These are phyloP conservation scores for Podaxis sp. DNA, from an alignment of 768 basidiomycete species.

Conservation along the genomic window DNA sequence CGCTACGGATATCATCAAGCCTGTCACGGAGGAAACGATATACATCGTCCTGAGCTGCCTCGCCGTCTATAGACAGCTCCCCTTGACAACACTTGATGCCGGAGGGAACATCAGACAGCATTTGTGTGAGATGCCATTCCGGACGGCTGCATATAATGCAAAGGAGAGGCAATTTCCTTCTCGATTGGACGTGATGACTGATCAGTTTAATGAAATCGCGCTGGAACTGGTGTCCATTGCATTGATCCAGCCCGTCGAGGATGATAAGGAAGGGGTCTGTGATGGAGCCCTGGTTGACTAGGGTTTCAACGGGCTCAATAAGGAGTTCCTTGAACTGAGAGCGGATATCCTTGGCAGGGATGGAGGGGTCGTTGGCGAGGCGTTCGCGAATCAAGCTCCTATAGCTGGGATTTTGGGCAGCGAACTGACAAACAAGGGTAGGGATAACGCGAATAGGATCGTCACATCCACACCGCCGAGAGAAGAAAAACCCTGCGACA, in stretches of 20 bases:
- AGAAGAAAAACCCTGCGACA: constrained; percentile 11
- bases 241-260: constrained; percentile 7
- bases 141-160: background rate
- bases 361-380: background rate
- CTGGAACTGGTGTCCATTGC: background rate
- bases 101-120: background rate
- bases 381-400: background rate
- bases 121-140: background rate
- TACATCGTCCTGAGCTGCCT: background rate
- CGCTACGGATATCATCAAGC: background rate
- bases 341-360: background rate
- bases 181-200: background rate
- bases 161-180: background rate
- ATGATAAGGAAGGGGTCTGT: background rate
- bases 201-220: background rate
- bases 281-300: background rate
- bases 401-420: background rate
- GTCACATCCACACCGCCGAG: background rate
- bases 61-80: background rate
- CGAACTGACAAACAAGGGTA: constrained; percentile 10
- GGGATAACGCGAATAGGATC: background rate
- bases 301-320: no score
- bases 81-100: background rate
- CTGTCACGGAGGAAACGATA: background rate
- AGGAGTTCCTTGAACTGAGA: constrained; percentile 3